Base-by-base conservation (phyloP, 108 stramenopile species). In the Pinguiococcus pyrenoidosus region DNA sequence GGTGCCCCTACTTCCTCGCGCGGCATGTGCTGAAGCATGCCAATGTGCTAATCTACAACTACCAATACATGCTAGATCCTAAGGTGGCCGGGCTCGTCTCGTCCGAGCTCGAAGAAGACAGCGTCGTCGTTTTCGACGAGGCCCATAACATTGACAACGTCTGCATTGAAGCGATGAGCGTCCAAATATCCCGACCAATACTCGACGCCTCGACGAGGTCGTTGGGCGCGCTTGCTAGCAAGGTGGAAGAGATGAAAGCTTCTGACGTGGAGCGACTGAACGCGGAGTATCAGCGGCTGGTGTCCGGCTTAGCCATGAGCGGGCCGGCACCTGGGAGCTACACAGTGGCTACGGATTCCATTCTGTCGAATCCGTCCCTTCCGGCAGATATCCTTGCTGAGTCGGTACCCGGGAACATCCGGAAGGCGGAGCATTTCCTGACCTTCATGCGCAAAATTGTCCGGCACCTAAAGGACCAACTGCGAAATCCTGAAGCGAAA, bases 1-100 rank as follows among this genome's bases (percentile, higher is more conserved):
- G 94, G 94, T 99, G 97, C 61, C 97, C 97, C 6, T 99, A 99
- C 59, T 99, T 90, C 55, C 49, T 99, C 44, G 86, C 97, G 3
- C 72, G 97, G 33, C 85, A 89, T 56, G 85, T 86, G 16, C 86
- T 97, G 64, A 82, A 87, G 55, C 89, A 90, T 54, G 93, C 97
- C 35, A 91, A 87, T 49, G 79, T 99, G 22, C 55, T 99, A 12
- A 91, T 95, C 6, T 99, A 92, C 76, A 99, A 99, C 56, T 99
- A 99, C 61, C 97, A 99, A 68, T 99, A 99, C 67, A 94, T 99
- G 91, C 82, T 99, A 6, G 93, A 96, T 76, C 97, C 97, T 7
- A 96, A 92, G 71, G 85, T 91, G 3, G 58, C 64, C 4, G 64
- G 64, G 8, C 34, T 69, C 30, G 64, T 69, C 3, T 66, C 63